These are phyloP conservation scores for Xylariaceae sp. DNA, from an alignment of 2,329 filamentous ascomycete species.

Conservation along the genomic window DNA sequence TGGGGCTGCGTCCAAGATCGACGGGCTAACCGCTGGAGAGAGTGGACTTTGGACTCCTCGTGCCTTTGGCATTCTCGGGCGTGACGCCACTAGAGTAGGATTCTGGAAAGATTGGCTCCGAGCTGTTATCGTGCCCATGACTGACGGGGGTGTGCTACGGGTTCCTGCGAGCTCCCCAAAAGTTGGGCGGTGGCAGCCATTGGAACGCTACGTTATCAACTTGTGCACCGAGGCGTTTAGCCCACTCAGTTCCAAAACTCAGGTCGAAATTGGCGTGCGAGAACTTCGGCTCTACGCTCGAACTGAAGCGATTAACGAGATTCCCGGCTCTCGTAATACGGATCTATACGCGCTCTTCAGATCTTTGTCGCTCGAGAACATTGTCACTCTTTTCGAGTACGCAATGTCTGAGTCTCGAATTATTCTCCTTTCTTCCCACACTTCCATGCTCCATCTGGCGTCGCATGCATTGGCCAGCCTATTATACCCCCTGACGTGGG, in stretches of 20 bases:
- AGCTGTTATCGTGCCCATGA: conserved; percentile 95
- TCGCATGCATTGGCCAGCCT: conserved; percentile 86
- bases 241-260: conserved; percentile 90
- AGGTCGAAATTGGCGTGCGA: conserved; percentile 89
- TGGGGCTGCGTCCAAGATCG: conserved; percentile 94
- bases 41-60: conserved; percentile 95
- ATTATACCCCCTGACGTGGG: conserved; percentile 90
- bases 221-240: conserved; percentile 94
- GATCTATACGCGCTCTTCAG: conserved; percentile 94
- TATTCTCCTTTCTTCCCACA: conserved; percentile 94
- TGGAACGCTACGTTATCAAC: conserved; percentile 97
- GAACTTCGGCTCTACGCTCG: conserved; percentile 91
- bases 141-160: conserved; percentile 80
- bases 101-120: conserved; percentile 99
- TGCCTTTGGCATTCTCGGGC: conserved; percentile 89
- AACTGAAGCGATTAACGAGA: conserved; percentile 90
- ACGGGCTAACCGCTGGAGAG: conserved; percentile 92
- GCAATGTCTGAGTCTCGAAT: conserved; percentile 92
- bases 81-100: conserved; percentile 79
- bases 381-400: conserved; percentile 92
- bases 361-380: conserved; percentile 87
- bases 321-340: conserved; percentile 88
- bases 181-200: conserved; percentile 92
- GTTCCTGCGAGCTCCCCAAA: conserved; percentile 88
- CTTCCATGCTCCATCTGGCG: conserved; percentile 93